Evolutionary conservation across 352 stramenopile genomes (phyloP).

Genomic region (Elongisporangium prolatum): DNA sequence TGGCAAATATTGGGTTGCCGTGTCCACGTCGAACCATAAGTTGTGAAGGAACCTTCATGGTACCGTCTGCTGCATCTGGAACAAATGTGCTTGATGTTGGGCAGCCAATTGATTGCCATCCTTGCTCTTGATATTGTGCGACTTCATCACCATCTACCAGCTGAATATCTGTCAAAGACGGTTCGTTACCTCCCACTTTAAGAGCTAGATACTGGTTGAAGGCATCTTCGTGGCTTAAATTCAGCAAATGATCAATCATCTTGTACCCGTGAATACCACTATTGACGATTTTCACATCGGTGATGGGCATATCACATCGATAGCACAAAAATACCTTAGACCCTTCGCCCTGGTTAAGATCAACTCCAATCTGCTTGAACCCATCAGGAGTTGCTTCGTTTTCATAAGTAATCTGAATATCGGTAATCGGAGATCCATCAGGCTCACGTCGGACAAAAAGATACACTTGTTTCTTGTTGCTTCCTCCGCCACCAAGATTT

Average conservation of each 20-base stretch:
- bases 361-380: conserved; percentile 84
- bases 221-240: conserved; percentile 55
- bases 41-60: conserved; percentile 20
- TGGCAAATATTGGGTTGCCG: conserved; percentile 81
- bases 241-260: conserved; percentile 76
- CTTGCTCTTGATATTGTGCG: conserved; percentile 31
- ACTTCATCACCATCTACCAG: conserved; percentile 50
- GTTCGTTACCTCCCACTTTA: conserved; percentile 77
- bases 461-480: conserved; percentile 84
- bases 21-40: conserved; percentile 76
- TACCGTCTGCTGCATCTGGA: conserved; percentile 2
- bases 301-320: conserved; percentile 86
- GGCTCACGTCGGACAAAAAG: conserved; percentile 72
- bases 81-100: conserved; percentile 34
- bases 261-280: conserved; percentile 79
- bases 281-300: conserved; percentile 82
- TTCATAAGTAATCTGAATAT: conserved; percentile 74
- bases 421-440: conserved; percentile 80
- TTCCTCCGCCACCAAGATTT: conserved; percentile 55
- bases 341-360: conserved; percentile 82
- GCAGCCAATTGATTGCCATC: conserved; percentile 72
- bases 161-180: conserved; percentile 74
- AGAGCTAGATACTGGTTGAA: conserved; percentile 80
- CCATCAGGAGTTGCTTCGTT: conserved; percentile 82
- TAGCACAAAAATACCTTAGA: conserved; percentile 85